Percentiles rank a stretch among this genome's conserved stretches.
These are phyloP conservation scores for Macrolepiota fuliginosa DNA, from an alignment of 768 basidiomycete species.

Conservation along the genomic window DNA sequence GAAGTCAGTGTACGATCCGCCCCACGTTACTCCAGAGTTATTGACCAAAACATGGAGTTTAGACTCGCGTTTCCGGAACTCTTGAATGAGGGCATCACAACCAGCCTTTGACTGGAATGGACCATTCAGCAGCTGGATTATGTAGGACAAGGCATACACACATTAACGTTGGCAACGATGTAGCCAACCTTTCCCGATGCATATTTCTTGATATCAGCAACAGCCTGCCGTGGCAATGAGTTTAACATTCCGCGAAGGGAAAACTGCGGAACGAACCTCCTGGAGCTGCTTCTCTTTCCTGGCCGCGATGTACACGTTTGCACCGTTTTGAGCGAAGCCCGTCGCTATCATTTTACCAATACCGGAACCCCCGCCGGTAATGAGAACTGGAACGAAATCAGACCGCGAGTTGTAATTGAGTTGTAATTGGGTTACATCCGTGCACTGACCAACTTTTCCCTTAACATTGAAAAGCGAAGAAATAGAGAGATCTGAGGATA, in stretches of 20 bases:
- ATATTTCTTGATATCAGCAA: slow-evolving; percentile 56
- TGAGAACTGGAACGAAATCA: slow-evolving; percentile 46
- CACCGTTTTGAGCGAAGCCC: slow-evolving; percentile 82
- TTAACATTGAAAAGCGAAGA: slow-evolving; percentile 44
- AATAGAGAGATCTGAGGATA: slow-evolving; percentile 46
- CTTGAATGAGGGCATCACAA: slow-evolving; percentile 66
- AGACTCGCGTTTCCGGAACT: slow-evolving; percentile 65
- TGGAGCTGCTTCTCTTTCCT: slow-evolving; percentile 78
- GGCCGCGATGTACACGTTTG: slow-evolving; percentile 87
- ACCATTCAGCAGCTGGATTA: neutral
- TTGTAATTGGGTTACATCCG: neutral
- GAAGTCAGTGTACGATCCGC: slow-evolving; percentile 62
- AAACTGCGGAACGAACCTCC: slow-evolving; percentile 40
- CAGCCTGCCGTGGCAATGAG: slow-evolving; percentile 32
- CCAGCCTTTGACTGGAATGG: slow-evolving; percentile 68
- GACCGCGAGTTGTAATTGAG: neutral
- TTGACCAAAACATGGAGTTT: slow-evolving; percentile 84
- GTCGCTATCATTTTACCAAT: slow-evolving; percentile 84
- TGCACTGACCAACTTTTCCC: slow-evolving; percentile 19
- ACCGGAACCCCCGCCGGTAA: slow-evolving; percentile 83
- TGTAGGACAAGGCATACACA: slow-evolving; percentile 34
- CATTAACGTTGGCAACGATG: slow-evolving; percentile 70
- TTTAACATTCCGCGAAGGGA: neutral
- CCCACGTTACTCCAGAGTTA: slow-evolving; percentile 85
- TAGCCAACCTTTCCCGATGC: slow-evolving; percentile 66